Base-by-base conservation (phyloP, 106 monocot species). In the Ottelia alismoides region DNA sequence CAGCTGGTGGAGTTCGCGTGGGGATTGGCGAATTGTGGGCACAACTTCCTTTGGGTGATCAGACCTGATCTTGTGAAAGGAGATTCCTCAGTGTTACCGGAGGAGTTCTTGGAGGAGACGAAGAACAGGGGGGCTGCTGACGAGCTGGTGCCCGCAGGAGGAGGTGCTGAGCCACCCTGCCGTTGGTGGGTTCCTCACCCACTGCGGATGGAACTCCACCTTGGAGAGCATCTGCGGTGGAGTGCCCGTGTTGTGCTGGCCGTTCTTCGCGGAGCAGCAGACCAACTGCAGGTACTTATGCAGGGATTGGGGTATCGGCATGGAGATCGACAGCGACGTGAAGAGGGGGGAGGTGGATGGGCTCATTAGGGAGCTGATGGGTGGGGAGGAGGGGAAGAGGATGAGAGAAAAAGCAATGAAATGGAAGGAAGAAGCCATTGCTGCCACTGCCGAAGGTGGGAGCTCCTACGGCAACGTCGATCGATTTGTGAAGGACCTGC, bases 161-260 rank as follows among this genome's bases (percentile, higher is more conserved):
- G 11, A 20, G 3, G 31, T 56, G 11, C 56, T 56, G 1, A 20
- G 31, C 32, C 30, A 56, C 30, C 18, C 2, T 9, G 56, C 31
- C 22, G 18, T 27, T 2, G 56, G 56, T 0, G 30, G 19, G 2
- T 59, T 59, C 45, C 26, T 59, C 11, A 59, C 58, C 17, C 58
- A 59, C 0, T 14, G 58, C 25, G 58, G 58, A n/a, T 59, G 58
- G 58, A 59, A 59, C 25, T 59, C 58, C 2, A 59, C 45, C 25
- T 27, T 45, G 45, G 58, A 59, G 58, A 59, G 58, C 45, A 19
- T 60, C 18, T 30, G 53, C 20, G 53, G 32, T 12, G 57, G 31
- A 19, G 57, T 57, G 57, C 57, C 57, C 57, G 40, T 57, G 57
- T n/a, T 57, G 57, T 57, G 57, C 35, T 57, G 31, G 57, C 57